Conservation (phyloP, 306 rosid genomes). For the Hippophae tibetana region DNA sequence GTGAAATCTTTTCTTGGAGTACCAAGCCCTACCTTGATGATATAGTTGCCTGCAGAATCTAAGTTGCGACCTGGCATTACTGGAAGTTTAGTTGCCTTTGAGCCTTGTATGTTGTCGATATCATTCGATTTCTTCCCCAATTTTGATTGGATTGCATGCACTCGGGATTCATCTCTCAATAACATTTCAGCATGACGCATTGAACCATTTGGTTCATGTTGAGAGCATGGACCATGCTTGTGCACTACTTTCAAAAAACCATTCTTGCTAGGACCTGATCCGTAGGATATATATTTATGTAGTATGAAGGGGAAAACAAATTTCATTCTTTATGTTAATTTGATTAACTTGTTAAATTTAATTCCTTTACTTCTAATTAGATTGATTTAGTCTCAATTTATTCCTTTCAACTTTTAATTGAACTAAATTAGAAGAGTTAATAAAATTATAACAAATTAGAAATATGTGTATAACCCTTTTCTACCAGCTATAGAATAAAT, state of each 20-base stretch:
- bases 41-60: background rate
- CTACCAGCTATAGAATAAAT: too few relatives aligned
- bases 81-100: constrained; percentile 6
- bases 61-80: constrained; percentile 9
- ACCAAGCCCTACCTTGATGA: constrained; percentile 22
- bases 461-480: too few relatives aligned
- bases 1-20: constrained; percentile 10
- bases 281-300: too few relatives aligned
- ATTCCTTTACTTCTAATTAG: too few relatives aligned
- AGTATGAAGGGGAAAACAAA: too few relatives aligned
- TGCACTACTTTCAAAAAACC: constrained; percentile 37
- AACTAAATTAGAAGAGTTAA: too few relatives aligned
- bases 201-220: constrained; percentile 6
- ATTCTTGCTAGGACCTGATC: constrained; percentile 24
- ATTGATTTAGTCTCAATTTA: too few relatives aligned
- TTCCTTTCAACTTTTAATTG: too few relatives aligned
- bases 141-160: constrained; percentile 29
- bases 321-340: too few relatives aligned
- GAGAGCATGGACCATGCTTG: constrained; percentile 52
- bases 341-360: too few relatives aligned
- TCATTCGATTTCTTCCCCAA: constrained; percentile 1
- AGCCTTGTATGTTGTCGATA: background rate
- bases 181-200: constrained; percentile 28
- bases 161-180: constrained; percentile 28
- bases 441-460: too few relatives aligned